Conservation (phyloP, 129 eudicot species). For the Flaveria ramosissima region DNA sequence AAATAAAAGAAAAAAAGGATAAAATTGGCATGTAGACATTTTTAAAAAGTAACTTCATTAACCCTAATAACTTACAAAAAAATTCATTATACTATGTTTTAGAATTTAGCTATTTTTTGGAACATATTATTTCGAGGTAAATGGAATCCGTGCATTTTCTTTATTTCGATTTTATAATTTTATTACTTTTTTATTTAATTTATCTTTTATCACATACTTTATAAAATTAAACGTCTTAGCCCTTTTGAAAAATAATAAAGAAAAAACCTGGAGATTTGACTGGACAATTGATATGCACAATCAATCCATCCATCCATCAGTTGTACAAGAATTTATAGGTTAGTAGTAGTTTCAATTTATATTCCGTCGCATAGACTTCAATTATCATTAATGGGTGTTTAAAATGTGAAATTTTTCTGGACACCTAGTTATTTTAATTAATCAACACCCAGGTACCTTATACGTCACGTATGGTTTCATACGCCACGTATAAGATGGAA, state of each 20-base stretch:
- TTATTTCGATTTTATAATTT: not conserved
- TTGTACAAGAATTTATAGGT: conserved; percentile 20
- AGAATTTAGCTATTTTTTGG: no score
- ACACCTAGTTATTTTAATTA: no score
- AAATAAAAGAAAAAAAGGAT: no score
- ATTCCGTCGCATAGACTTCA: conserved; percentile 21
- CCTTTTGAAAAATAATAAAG: conserved; percentile 3
- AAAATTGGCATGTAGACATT: no score
- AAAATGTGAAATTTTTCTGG: not conserved
- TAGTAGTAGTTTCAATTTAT: not conserved
- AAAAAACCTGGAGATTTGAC: conserved; percentile 26
- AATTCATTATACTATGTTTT: no score
- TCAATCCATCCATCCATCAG: not conserved
- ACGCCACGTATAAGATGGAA: no score
- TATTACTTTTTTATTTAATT: not conserved
- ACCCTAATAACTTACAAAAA: no score
- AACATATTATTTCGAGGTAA: not conserved
- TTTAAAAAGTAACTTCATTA: no score
- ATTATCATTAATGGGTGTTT: conserved; percentile 4
- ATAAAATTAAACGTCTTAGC: not conserved
- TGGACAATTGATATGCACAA: conserved; percentile 25
- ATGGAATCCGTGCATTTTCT: not conserved
- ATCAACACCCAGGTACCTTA: no score
- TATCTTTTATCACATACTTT: not conserved
- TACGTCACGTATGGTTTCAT: no score